Evolutionary conservation across 2,329 filamentous ascomycete species (phyloP).

Genomic region (Venturia oleaginea): DNA sequence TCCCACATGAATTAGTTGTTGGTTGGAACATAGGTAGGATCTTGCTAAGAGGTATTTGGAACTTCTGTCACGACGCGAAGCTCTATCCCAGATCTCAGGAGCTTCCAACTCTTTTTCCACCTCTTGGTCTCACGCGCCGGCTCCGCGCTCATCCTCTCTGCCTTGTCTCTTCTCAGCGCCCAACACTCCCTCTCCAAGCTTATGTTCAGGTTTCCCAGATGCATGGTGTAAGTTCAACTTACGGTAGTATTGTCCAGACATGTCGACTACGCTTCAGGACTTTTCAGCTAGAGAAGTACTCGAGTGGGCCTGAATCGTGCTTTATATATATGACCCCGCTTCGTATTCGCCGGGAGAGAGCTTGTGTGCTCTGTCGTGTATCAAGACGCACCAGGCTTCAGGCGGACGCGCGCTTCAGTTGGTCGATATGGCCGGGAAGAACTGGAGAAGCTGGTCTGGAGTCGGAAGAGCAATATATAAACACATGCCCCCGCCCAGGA

Average conservation of each 20-base stretch:
- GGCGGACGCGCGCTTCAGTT: not conserved
- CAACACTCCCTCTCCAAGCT: not conserved
- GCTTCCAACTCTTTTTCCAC: not conserved
- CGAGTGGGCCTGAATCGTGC: not conserved
- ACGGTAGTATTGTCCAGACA: slow-evolving; percentile 6
- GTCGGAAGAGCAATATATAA: not conserved
- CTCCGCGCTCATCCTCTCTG: not conserved
- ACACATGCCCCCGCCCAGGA: not conserved
- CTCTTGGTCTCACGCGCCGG: not conserved
- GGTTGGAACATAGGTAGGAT: not conserved
- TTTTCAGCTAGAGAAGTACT: not conserved
- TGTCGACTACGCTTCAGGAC: not conserved
- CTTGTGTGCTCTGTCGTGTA: not conserved
- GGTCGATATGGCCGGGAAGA: not conserved
- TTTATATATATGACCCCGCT: not conserved
- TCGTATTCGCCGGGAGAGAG: not conserved
- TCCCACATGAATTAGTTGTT: not conserved
- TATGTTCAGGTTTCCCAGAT: not conserved
- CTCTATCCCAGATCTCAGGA: not conserved
- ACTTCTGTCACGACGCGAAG: not conserved
- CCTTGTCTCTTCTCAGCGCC: not conserved
- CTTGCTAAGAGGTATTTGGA: not conserved
- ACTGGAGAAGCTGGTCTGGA: not conserved
- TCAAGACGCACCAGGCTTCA: not conserved
- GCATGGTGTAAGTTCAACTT: not conserved